These are phyloP conservation scores for Phaeotremella fagi DNA, from an alignment of 768 basidiomycete genomes.

Conservation along the genomic window DNA sequence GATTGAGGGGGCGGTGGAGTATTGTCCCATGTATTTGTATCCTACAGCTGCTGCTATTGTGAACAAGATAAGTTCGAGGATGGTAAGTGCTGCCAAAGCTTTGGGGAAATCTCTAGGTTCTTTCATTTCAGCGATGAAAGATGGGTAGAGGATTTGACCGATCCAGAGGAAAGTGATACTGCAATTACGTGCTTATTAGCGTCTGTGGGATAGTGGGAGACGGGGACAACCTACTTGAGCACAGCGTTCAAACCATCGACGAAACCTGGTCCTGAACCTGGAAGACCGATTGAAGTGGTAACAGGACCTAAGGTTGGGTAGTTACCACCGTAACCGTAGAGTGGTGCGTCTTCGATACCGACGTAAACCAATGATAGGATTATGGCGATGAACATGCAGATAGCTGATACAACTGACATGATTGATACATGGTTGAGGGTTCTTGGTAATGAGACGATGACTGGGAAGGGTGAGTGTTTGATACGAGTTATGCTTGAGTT, in stretches of 20 bases:
- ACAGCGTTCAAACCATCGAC: constrained; percentile 38
- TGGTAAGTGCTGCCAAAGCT: constrained; percentile 36
- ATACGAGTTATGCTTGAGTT: neutral
- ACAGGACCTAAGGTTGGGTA: constrained; percentile 38
- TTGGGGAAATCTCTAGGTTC: constrained; percentile 47
- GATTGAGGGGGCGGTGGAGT: constrained; percentile 38
- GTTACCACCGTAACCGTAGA: constrained; percentile 42
- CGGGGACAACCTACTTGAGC: constrained; percentile 27
- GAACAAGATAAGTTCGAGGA: constrained; percentile 34
- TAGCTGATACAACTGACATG: constrained; percentile 40
- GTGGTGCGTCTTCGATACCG: constrained; percentile 34
- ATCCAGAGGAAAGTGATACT: constrained; percentile 45
- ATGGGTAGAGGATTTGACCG: constrained; percentile 41
- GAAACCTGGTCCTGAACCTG: constrained; percentile 24
- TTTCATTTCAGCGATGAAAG: constrained; percentile 50
- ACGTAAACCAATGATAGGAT: constrained; percentile 38
- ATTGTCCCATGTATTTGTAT: constrained; percentile 39
- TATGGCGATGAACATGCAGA: constrained; percentile 41
- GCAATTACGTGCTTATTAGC: neutral
- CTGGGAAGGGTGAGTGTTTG: constrained; percentile 3
- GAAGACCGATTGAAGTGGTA: constrained; percentile 30
- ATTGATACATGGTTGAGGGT: constrained; percentile 41
- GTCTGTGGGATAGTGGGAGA: neutral
- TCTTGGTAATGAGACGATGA: constrained; percentile 39
- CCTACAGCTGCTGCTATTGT: constrained; percentile 36